These are phyloP conservation scores for Clarireedia hainanense DNA, from an alignment of 2,329 filamentous ascomycete species.

Conservation along the genomic window DNA sequence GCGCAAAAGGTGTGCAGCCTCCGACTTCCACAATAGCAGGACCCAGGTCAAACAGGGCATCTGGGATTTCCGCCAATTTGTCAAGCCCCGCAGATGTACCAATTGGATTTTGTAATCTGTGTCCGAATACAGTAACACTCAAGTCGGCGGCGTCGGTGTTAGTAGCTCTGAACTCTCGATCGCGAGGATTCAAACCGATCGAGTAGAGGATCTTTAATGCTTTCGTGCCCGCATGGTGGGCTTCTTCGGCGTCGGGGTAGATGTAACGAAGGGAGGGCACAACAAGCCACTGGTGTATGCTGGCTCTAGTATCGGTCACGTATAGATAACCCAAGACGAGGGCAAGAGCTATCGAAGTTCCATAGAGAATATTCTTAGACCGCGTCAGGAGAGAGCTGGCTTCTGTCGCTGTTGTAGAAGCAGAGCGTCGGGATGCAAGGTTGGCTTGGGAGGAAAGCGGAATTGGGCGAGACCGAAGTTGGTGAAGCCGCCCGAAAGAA, in stretches of 20 bases:
- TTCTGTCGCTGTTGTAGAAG: slow-evolving; percentile 20
- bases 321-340: slow-evolving; percentile 52
- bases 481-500: background rate
- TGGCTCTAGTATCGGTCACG: slow-evolving; percentile 66
- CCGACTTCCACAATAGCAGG: slow-evolving; percentile 87
- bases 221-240: slow-evolving; percentile 73
- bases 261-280: slow-evolving; percentile 58
- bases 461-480: background rate
- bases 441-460: background rate
- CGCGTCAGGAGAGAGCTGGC: slow-evolving; percentile 34
- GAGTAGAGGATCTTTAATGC: slow-evolving; percentile 65
- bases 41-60: slow-evolving; percentile 75
- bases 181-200: slow-evolving; percentile 71
- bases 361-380: slow-evolving; percentile 42
- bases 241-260: slow-evolving; percentile 77
- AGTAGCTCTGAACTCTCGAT: slow-evolving; percentile 42
- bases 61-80: slow-evolving; percentile 85
- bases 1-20: slow-evolving; percentile 79
- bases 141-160: slow-evolving; percentile 30
- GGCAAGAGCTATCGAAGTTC: slow-evolving; percentile 44
- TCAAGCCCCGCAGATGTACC: slow-evolving; percentile 94
- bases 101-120: slow-evolving; percentile 73
- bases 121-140: slow-evolving; percentile 60
- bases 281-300: slow-evolving; percentile 58
- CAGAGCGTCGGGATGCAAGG: slow-evolving; percentile 12